Conservation (phyloP, 306 rosid species). For the Fragaria nilgerrensis region DNA sequence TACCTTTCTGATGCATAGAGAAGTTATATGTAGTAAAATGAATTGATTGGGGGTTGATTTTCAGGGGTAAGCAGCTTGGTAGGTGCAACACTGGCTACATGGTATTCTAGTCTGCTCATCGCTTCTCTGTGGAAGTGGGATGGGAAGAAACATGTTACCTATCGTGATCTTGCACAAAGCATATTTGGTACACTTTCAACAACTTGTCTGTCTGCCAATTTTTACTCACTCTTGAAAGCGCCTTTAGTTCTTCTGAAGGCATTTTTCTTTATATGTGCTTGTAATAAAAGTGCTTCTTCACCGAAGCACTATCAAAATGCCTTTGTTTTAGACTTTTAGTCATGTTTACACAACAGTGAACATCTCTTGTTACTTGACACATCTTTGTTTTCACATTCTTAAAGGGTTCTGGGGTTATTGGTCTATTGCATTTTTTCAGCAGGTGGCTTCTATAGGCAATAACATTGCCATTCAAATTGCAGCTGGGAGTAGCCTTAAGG, state of each 20-base stretch:
- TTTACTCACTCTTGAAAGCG: neutral
- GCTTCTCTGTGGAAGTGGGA: constrained; percentile 85
- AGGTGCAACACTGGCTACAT: constrained; percentile 66
- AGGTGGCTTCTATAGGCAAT: constrained; percentile 77
- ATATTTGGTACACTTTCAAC: constrained; percentile 38
- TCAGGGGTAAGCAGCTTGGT: constrained; percentile 68
- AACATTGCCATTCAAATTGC: constrained; percentile 84
- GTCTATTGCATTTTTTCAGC: constrained; percentile 70
- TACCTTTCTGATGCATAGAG: neutral
- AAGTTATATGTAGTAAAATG: neutral
- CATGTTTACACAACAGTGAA: neutral
- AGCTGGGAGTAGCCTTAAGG: constrained; percentile 82
- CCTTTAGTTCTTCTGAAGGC: no score
- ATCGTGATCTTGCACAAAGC: constrained; percentile 56
- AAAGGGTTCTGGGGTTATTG: constrained; percentile 76
- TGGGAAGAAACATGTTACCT: constrained; percentile 66
- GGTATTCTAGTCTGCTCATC: constrained; percentile 70
- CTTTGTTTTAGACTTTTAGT: neutral
- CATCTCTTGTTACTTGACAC: neutral
- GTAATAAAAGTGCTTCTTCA: neutral
- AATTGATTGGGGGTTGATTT: neutral
- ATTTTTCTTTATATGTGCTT: neutral
- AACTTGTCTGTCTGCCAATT: neutral
- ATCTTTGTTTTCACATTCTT: constrained; percentile 25
- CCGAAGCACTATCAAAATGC: neutral